These are phyloP conservation scores for Rehmannia glutinosa DNA, from an alignment of 257 asterid species.

Conservation along the genomic window DNA sequence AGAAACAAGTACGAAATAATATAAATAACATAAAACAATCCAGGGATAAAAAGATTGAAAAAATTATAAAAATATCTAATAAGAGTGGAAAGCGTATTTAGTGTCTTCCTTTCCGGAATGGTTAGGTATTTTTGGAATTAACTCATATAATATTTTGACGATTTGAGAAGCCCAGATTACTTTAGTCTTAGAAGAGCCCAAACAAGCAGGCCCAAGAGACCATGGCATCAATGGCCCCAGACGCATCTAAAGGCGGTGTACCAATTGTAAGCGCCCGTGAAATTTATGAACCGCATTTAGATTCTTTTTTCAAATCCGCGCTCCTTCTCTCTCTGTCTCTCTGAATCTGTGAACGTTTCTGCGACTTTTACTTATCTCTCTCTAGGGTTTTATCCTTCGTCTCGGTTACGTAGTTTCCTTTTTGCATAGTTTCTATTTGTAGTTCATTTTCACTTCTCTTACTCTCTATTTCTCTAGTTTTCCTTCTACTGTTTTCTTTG, in stretches of 20 bases:
- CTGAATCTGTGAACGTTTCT: neutral
- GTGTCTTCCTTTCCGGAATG: too few relatives aligned
- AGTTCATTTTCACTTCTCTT: neutral
- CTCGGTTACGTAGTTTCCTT: neutral
- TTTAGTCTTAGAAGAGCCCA: neutral
- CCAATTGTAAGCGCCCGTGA: neutral
- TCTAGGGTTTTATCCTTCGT: conserved; percentile 29
- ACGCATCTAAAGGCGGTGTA: neutral
- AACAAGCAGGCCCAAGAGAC: neutral
- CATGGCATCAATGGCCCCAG: neutral
- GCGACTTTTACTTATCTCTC: conserved; percentile 20
- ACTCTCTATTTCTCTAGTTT: neutral
- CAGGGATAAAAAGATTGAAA: too few relatives aligned
- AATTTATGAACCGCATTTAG: neutral
- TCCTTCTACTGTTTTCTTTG: neutral
- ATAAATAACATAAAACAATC: too few relatives aligned
- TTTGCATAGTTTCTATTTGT: neutral
- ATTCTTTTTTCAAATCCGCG: conserved; percentile 6
- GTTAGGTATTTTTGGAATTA: too few relatives aligned
- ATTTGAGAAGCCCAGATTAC: neutral
- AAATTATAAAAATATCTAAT: too few relatives aligned
- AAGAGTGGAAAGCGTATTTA: too few relatives aligned
- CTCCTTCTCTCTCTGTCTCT: neutral
- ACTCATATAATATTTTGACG: neutral
- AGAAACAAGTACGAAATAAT: too few relatives aligned